Evolutionary conservation across 306 rosid genomes (phyloP).

Genomic region (Lathyrus aphaca): DNA sequence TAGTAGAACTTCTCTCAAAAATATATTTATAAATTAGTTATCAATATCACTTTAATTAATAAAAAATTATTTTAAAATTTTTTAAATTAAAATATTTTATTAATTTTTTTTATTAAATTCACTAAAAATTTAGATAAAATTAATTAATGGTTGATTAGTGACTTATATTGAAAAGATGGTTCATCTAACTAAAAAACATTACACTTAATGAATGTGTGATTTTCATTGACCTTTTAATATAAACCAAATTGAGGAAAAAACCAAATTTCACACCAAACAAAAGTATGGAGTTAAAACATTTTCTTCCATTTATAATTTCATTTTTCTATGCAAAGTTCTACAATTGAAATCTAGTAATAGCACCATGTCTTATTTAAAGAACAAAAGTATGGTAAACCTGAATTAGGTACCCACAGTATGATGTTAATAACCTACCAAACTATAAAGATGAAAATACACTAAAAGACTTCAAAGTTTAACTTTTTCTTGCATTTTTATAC

Average conservation of each 20-base stretch:
- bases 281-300: not conserved
- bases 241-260: conserved; percentile 32
- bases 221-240: conserved; percentile 26
- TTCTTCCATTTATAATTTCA: conserved; percentile 8
- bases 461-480: not conserved
- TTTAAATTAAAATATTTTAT: not conserved
- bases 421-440: conserved; percentile 39
- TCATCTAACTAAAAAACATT: conserved; percentile 26
- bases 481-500: conserved; percentile 12
- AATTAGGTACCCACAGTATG: conserved; percentile 40
- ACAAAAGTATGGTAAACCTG: conserved; percentile 20
- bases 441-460: not conserved
- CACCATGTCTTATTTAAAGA: conserved; percentile 18
- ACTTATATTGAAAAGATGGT: conserved; percentile 10
- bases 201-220: conserved; percentile 31
- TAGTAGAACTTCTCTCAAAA: not conserved
- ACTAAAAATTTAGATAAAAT: not conserved
- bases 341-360: conserved; percentile 17
- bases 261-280: conserved; percentile 26
- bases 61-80: not conserved
- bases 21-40: no score
- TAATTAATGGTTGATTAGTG: not conserved
- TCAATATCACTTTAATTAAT: not conserved
- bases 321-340: conserved; percentile 12
- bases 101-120: not conserved